Base-by-base conservation (phyloP, 805 yeast species). In the Ogataea thermomethanolica region DNA sequence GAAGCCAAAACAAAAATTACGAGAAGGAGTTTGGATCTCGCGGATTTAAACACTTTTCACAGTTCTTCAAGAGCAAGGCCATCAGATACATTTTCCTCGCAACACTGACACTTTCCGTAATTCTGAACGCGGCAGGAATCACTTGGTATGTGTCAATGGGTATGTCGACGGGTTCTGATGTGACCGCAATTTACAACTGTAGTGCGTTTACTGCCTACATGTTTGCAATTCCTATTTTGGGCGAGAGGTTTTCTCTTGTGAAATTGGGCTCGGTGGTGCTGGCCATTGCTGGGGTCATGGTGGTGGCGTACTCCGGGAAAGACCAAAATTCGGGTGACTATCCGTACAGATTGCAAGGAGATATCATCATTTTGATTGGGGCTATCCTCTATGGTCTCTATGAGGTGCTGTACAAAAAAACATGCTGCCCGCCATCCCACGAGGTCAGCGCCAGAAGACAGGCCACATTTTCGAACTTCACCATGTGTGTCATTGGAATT, bases 111-210 rank as follows among this genome's bases (percentile, higher is more conserved):
- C 64, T 84, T 23, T 71, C 84, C 3, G 23, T 74, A 7, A 73
- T 87, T 6, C 66, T 87, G 45, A 84, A 84, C 13, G 45, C 78
- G 2, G 95, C 95, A 0, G 95, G 95, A 1, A 67, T 76, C 13
- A 77, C 95, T 2, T 87, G 96, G 96, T 88, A 86, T 57, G 73
- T 84, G 12, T 84, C 95, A 8, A 85, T 88, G 79, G 71, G 79
- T 23, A 63, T 84, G 55, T 80, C 95, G 0, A 83, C 89, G 22
- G 87, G 95, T 0, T 72, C 87, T 3, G 95, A 88, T 54, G 83
- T 88, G 26, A 88, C 95, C 2, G 96, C 96, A 3, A 87, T 87
- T 45, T 88, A 87, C 65, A 87, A 88, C 65, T 86, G 93, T 58
- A 81, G 91, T 11, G 95, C 95, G 0, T 88, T 88, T 59, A 82